Conservation (phyloP, 257 asterid species). For the Mitragyna speciosa region DNA sequence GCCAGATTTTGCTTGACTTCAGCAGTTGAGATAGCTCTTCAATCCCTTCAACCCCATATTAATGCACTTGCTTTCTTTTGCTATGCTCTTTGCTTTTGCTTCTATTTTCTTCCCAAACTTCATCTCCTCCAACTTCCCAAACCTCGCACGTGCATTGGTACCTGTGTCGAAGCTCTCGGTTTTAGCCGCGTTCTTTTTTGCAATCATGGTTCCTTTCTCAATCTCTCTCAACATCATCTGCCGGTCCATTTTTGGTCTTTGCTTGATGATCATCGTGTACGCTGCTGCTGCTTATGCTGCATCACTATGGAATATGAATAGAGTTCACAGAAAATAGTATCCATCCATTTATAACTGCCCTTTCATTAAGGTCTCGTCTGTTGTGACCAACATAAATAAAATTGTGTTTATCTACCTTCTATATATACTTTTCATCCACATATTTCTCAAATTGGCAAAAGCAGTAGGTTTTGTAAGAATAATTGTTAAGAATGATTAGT, state of each 20-base stretch:
- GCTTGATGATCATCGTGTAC: background rate
- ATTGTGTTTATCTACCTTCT: too few species aligned
- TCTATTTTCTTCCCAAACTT: background rate
- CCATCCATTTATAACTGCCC: too few species aligned
- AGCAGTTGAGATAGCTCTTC: slow-evolving; percentile 12
- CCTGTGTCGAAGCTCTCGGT: background rate
- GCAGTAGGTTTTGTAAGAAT: too few species aligned
- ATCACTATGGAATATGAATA: too few species aligned
- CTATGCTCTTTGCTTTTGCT: background rate
- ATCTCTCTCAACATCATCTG: background rate
- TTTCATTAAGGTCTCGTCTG: too few species aligned
- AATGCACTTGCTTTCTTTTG: slow-evolving; percentile 3
- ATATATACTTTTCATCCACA: too few species aligned
- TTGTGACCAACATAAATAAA: too few species aligned
- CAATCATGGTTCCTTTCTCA: slow-evolving; percentile 8
- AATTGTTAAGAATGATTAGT: too few species aligned
- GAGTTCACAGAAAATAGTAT: too few species aligned
- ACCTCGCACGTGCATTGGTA: background rate
- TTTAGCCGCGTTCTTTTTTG: background rate
- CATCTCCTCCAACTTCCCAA: background rate
- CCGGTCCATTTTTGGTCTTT: background rate
- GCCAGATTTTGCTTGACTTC: slow-evolving; percentile 16
- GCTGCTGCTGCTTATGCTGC: background rate
- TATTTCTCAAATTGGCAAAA: too few species aligned
- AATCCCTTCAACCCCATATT: background rate